Evolutionary conservation across 2,329 filamentous ascomycete species (phyloP).

Genomic region (Cytospora schulzeri): DNA sequence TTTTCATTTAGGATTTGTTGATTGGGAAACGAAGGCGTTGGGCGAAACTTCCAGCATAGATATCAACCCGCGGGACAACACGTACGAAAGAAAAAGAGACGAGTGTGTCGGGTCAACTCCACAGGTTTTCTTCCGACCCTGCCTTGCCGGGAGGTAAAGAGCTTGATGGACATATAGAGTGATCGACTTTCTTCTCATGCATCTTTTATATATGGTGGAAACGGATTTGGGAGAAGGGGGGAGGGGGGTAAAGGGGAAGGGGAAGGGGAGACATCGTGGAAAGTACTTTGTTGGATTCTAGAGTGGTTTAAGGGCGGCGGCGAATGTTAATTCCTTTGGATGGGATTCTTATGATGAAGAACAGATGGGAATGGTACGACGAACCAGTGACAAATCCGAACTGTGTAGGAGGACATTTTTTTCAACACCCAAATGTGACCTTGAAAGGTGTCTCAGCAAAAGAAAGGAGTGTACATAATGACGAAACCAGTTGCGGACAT

Average conservation of each 20-base stretch:
- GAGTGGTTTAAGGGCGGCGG: conserved; percentile 11
- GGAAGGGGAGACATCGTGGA: neutral
- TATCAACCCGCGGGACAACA: conserved; percentile 11
- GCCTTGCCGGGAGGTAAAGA: neutral
- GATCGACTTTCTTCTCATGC: conserved; percentile 17
- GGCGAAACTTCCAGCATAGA: conserved; percentile 23
- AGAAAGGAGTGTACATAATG: conserved; percentile 25
- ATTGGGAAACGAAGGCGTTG: conserved; percentile 22
- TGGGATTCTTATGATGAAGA: conserved; percentile 22
- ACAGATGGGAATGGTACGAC: conserved; percentile 13
- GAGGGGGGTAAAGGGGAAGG: neutral
- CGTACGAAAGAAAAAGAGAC: conserved; percentile 11
- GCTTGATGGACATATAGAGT: conserved; percentile 15
- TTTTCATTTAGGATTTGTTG: conserved; percentile 18
- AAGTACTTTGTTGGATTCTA: conserved; percentile 7
- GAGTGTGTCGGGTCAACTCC: conserved; percentile 7
- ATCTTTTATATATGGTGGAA: conserved; percentile 14
- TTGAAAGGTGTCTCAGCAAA: conserved; percentile 17
- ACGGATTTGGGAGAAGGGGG: neutral
- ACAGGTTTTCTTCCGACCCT: conserved; percentile 6
- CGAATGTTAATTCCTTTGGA: conserved; percentile 20
- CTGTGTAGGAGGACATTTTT: conserved; percentile 12
- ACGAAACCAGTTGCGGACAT: conserved; percentile 22
- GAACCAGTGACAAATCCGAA: conserved; percentile 13
- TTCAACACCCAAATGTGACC: conserved; percentile 3